Conservation (phyloP, 2,329 filamentous ascomycete genomes). For the Colletotrichum gigasporum region DNA sequence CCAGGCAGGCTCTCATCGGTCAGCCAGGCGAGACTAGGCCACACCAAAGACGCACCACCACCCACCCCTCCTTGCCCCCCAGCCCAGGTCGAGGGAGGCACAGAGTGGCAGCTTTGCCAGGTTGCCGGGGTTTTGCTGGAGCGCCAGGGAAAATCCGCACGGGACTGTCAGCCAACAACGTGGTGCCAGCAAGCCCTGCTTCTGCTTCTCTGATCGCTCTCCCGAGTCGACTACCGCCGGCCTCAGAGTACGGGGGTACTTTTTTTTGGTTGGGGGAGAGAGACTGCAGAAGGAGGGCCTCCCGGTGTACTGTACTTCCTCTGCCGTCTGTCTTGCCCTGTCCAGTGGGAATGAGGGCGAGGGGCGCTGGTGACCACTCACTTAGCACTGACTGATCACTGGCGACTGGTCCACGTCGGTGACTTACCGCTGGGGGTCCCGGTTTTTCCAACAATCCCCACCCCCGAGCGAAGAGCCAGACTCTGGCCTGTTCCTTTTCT, state of each 20-base stretch:
- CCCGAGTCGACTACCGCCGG: background rate
- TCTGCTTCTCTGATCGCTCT: slow-evolving; percentile 13
- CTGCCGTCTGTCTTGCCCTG: background rate
- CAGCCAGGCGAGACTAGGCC: slow-evolving; percentile 17
- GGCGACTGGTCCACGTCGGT: slow-evolving; percentile 12
- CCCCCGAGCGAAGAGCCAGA: slow-evolving; percentile 29
- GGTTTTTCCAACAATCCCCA: slow-evolving; percentile 27
- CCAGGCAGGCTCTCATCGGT: slow-evolving; percentile 10
- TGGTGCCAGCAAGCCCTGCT: slow-evolving; percentile 36
- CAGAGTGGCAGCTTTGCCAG: slow-evolving; percentile 16
- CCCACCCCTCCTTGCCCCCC: slow-evolving; percentile 2
- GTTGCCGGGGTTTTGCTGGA: slow-evolving; percentile 28
- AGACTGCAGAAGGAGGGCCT: slow-evolving; percentile 31
- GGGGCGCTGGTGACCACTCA: slow-evolving; percentile 19
- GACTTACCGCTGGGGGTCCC: slow-evolving; percentile 29
- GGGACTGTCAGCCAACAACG: slow-evolving; percentile 41
- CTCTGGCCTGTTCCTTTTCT: slow-evolving; percentile 38
- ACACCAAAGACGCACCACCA: slow-evolving; percentile 13
- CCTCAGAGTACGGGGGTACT: background rate
- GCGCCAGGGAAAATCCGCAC: slow-evolving; percentile 24
- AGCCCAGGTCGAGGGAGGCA: slow-evolving; percentile 10
- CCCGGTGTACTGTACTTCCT: slow-evolving; percentile 11
- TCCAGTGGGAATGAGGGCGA: background rate
- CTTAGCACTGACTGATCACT: slow-evolving; percentile 15
- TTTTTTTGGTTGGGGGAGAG: slow-evolving; percentile 38